These are phyloP conservation scores for Salix dunnii DNA, from an alignment of 345 rosid species.

Conservation along the genomic window DNA sequence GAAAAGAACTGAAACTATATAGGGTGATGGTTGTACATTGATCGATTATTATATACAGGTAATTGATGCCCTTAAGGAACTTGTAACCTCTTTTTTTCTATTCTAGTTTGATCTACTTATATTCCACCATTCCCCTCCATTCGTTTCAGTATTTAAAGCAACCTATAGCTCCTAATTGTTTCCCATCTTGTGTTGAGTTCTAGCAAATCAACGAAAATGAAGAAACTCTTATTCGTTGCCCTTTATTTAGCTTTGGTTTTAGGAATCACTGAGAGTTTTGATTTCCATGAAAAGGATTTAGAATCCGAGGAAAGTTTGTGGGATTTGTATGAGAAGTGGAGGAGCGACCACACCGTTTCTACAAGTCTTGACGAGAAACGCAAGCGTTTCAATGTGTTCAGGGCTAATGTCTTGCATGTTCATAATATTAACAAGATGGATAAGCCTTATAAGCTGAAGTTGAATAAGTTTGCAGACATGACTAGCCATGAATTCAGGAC, in stretches of 20 bases:
- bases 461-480: constrained; percentile 81
- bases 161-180: neutral
- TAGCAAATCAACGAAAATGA: constrained; percentile 12
- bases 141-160: constrained; percentile 30
- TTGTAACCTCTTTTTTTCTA: constrained; percentile 34
- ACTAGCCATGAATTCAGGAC: constrained; percentile 67
- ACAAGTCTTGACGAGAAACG: constrained; percentile 58
- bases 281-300: constrained; percentile 63
- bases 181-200: neutral
- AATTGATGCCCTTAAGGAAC: constrained; percentile 47
- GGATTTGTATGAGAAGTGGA: constrained; percentile 87
- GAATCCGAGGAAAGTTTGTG: constrained; percentile 60
- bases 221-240: constrained; percentile 28
- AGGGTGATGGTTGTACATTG: neutral
- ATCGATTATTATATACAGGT: neutral
- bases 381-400: constrained; percentile 71
- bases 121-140: neutral
- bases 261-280: constrained; percentile 47
- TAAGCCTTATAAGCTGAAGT: constrained; percentile 72
- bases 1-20: neutral
- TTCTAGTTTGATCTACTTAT: neutral
- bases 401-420: constrained; percentile 67
- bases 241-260: constrained; percentile 43
- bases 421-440: constrained; percentile 64
- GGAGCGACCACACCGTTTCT: constrained; percentile 75